phyloP scores from a whole-genome alignment of 2,329 filamentous ascomycete genomes.

The Passalora sequoiae region DNA sequence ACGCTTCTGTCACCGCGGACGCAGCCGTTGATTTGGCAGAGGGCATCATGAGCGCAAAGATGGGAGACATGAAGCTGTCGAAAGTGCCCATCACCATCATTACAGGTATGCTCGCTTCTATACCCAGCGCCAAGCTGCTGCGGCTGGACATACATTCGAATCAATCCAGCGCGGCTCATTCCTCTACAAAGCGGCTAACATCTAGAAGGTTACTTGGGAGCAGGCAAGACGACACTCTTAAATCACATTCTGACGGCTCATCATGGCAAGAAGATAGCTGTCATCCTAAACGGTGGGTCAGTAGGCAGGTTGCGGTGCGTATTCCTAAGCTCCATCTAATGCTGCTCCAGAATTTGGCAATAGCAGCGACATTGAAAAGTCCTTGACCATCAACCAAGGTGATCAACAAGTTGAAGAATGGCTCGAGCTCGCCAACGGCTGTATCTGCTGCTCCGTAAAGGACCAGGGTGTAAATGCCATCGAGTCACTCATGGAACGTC shows the following conservation, averaged over 20 bases:
- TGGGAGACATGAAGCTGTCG: constrained; percentile 48
- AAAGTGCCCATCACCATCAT: constrained; percentile 84
- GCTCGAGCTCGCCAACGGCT: constrained; percentile 93
- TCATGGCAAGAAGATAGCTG: constrained; percentile 96
- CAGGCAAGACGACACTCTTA: constrained; percentile 89
- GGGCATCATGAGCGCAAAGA: constrained; percentile 33
- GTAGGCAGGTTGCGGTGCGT: background rate
- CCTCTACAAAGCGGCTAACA: constrained; percentile 5
- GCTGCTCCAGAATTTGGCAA: constrained; percentile 35
- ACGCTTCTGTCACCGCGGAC: constrained; percentile 18
- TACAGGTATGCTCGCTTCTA: constrained; percentile 67
- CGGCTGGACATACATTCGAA: background rate
- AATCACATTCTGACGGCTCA: constrained; percentile 94
- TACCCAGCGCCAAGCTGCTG: too few relatives aligned
- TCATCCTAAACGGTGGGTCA: constrained; percentile 79
- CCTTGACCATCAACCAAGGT: constrained; percentile 75
- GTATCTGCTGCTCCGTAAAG: constrained; percentile 97
- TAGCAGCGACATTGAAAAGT: constrained; percentile 88
- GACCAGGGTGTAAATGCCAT: constrained; percentile 92
- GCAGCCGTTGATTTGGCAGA: constrained; percentile 18
- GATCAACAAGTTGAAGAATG: constrained; percentile 82
- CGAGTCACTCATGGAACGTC: constrained; percentile 90
- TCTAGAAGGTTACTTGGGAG: constrained; percentile 75
- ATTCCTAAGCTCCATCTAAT: background rate
- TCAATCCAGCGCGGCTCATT: background rate